phyloP scores from a whole-genome alignment of 2,329 filamentous ascomycete genomes.

The Aureobasidium zeae region DNA sequence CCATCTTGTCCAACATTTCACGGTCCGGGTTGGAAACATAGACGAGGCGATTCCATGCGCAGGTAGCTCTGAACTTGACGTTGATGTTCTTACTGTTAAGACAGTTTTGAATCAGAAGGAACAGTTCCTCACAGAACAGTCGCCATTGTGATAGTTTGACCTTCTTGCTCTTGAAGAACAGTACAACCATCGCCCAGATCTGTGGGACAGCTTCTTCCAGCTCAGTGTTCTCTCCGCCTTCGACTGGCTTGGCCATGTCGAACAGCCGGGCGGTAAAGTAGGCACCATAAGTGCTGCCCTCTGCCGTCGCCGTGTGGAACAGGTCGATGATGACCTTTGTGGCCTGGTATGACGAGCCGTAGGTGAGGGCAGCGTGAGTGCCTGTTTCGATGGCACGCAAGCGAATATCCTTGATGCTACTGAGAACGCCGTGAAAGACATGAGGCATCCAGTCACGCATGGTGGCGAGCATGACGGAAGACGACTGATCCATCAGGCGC shows the following conservation, averaged over 20 bases:
- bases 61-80: constrained; percentile 66
- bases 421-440: constrained; percentile 72
- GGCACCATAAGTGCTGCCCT: constrained; percentile 56
- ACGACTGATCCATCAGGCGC: constrained; percentile 63
- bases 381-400: constrained; percentile 65
- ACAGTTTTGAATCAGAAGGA: constrained; percentile 69
- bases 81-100: constrained; percentile 69
- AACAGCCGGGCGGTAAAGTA: constrained; percentile 59
- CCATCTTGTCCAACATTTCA: constrained; percentile 44
- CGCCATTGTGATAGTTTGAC: constrained; percentile 57
- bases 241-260: constrained; percentile 52
- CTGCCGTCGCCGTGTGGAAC: constrained; percentile 41
- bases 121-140: constrained; percentile 58
- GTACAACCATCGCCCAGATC: constrained; percentile 76
- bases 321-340: constrained; percentile 59
- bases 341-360: constrained; percentile 61
- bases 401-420: constrained; percentile 66
- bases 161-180: constrained; percentile 60
- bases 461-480: constrained; percentile 59
- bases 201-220: constrained; percentile 56
- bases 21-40: constrained; percentile 61
- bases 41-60: constrained; percentile 78
- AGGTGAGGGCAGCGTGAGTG: constrained; percentile 56
- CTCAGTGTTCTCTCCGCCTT: constrained; percentile 41
- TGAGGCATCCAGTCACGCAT: constrained; percentile 70